A percentile compares a stretch with the other conserved stretches of the same genome.
Conservation (phyloP, 2,329 filamentous ascomycete species). For the Talaromyces islandicus region DNA sequence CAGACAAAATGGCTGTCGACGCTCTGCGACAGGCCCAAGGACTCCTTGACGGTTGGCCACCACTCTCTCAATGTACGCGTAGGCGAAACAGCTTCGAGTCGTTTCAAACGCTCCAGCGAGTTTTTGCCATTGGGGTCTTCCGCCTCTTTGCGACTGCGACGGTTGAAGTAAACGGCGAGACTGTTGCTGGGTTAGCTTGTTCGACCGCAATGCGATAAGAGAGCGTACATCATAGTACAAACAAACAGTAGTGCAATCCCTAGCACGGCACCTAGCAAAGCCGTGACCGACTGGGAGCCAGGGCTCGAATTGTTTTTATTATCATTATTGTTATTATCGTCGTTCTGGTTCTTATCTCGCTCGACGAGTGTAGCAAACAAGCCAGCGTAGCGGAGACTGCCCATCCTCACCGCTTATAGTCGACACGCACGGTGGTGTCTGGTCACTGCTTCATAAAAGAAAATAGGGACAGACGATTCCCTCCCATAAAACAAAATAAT, state of each 20-base stretch:
- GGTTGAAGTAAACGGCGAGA: slow-evolving; percentile 28
- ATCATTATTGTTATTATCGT: neutral
- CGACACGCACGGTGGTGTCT: neutral
- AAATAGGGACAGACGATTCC: neutral
- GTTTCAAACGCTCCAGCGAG: slow-evolving; percentile 26
- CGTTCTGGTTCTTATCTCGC: neutral
- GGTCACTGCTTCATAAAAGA: neutral
- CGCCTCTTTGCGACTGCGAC: slow-evolving; percentile 17
- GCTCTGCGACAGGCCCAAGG: slow-evolving; percentile 25
- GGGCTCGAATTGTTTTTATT: neutral
- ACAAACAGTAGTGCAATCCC: slow-evolving; percentile 10
- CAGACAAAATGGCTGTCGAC: slow-evolving; percentile 31
- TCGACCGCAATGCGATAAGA: neutral
- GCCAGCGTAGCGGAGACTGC: neutral
- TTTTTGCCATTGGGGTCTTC: slow-evolving; percentile 18
- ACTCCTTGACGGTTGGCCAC: slow-evolving; percentile 29
- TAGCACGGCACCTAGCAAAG: slow-evolving; percentile 10
- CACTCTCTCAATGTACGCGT: slow-evolving; percentile 31
- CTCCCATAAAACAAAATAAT: neutral
- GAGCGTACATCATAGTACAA: slow-evolving; percentile 7
- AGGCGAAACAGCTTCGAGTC: slow-evolving; percentile 30
- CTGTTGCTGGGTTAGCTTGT: slow-evolving; percentile 12
- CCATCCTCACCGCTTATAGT: neutral
- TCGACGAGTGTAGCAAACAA: neutral
- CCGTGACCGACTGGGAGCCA: slow-evolving; percentile 4